Base-by-base conservation (phyloP, 495 filamentous ascomycete species). In the Pseudomonodictys pantanalensis region DNA sequence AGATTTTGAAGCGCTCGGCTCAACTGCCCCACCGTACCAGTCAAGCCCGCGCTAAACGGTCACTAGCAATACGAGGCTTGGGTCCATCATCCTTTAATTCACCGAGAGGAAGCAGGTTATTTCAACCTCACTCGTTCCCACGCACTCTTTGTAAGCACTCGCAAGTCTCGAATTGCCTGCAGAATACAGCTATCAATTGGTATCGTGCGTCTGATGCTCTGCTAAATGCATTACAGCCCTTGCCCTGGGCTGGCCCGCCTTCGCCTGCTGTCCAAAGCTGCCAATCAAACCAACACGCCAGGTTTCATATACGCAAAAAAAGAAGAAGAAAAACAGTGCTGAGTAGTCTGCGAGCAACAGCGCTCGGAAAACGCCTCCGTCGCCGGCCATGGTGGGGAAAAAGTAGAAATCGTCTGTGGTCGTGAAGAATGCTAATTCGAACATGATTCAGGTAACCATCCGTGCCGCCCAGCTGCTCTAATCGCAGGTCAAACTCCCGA, bases 121-220 rank as follows among this genome's bases (percentile, higher is more conserved):
- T 56, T 62, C 52, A 51, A 62, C 59, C 48, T 62, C 59, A 56
- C 48, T 50, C 25, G 43, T 32, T 49, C 32, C 8, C 3, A 12
- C 44, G 15, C 44, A 11, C 3, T 11, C 44, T 47, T n/a, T 12
- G 24, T 22, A 47, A 17, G n/a, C n/a, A n/a, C n/a, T n/a, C n/a
- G 15, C 44, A 24, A 24, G 8, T 7, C 6, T 28, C 10, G 24
- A 12, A 24, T 28, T 47, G 44, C 22, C 6, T 7, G 20, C 24
- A 47, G 18, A 23, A 28, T 23, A 47, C 24, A 28, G 44, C 59
- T 62, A 56, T 62, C 43, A 62, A 48, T 63, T 63, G 60, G 60
- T 63, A 63, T 63, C 60, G 52, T 53, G 60, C 60, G 44, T 57
- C 35, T 58, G 46, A 63, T 63, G 54, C 52, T 54, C 41, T 46